Base-by-base conservation (phyloP, 2,329 filamentous ascomycete species). In the Colletotrichum sp. region DNA sequence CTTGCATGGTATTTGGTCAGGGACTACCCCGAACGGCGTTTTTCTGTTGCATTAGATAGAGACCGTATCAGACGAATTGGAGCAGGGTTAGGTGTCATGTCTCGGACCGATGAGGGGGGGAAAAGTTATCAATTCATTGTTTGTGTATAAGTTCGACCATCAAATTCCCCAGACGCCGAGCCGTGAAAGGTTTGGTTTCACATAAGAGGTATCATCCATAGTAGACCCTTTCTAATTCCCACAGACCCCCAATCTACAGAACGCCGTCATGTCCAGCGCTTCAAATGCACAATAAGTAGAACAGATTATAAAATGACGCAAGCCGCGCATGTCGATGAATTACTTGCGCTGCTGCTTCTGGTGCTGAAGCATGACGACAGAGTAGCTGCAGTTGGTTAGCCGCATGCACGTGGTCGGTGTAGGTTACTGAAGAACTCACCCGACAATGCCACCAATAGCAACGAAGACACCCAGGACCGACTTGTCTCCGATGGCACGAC, bases 371-470 rank as follows among this genome's bases (percentile, higher is more conserved):
- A 89, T 89, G 7, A 88, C 84, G 26, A 86, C 77, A 0, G 87
- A 89, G 78, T 89, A 89, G 18, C 88, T 90, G 57, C n/a, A 8
- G 12, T 30, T 5, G 8, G 24, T 77, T 68, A 34, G 72, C 76
- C 69, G 15, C 21, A 44, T 18, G n/a, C 49, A 16, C 5, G 26
- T n/a, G 16, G 15, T 21, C 44, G 10, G 10, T 21, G 44, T 18
- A 32, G 21, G 18, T 15, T 5, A 8, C 8, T 9, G 21, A 6
- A n/a, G 24, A 12, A 86, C 89, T 84, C 85, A 92, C 89, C 85
- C 84, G 66, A 92, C 86, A 67, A 92, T 92, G 59, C 90, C 91
- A 30, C 86, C 87, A 66, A 93, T 84, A 8, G 91, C 91, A 76
- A 91, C 81, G 8, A 91, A 81, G 39, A 92, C 89, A 28, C 91